Percentiles rank a stretch among this genome's conserved stretches.
phyloP scores from a whole-genome alignment of 805 yeast species.

The Schwanniomyces polymorphus region DNA sequence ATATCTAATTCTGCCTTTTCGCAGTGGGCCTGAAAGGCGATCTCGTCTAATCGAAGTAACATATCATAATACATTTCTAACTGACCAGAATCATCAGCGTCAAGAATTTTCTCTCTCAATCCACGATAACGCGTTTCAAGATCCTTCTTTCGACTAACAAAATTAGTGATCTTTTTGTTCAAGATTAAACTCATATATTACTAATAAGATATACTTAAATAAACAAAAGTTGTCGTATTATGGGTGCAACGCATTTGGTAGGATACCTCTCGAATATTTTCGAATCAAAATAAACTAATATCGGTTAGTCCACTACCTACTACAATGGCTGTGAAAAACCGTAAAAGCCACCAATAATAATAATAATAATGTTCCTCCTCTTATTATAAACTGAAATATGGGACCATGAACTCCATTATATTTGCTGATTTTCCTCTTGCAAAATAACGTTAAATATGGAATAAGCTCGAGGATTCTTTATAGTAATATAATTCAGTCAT shows the following conservation, averaged over 20 bases:
- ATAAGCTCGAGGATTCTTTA: too few relatives aligned
- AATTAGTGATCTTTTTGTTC: slow-evolving; percentile 16
- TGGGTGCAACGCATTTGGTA: slow-evolving; percentile 6
- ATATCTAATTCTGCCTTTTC: slow-evolving; percentile 22
- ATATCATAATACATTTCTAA: slow-evolving; percentile 13
- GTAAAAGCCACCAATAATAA: not conserved
- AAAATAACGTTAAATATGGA: too few relatives aligned
- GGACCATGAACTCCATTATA: too few relatives aligned
- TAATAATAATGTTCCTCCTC: too few relatives aligned
- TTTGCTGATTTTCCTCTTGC: too few relatives aligned
- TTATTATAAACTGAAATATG: too few relatives aligned
- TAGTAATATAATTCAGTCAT: too few relatives aligned
- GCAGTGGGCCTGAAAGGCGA: slow-evolving; percentile 23
- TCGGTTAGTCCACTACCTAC: not conserved
- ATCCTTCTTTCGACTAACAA: slow-evolving; percentile 13
- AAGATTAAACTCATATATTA: slow-evolving; percentile 11
- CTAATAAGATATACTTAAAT: not conserved
- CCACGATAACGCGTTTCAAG: slow-evolving; percentile 12
- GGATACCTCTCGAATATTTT: slow-evolving; percentile 3
- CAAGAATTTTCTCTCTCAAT: slow-evolving; percentile 8
- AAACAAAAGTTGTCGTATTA: not conserved
- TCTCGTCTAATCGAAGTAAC: slow-evolving; percentile 25
- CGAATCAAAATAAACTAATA: not conserved
- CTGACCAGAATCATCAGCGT: slow-evolving; percentile 6
- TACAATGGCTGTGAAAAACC: not conserved